phyloP scores from a whole-genome alignment of 2,329 filamentous ascomycete species.

The Penicillium hesseltinei region DNA sequence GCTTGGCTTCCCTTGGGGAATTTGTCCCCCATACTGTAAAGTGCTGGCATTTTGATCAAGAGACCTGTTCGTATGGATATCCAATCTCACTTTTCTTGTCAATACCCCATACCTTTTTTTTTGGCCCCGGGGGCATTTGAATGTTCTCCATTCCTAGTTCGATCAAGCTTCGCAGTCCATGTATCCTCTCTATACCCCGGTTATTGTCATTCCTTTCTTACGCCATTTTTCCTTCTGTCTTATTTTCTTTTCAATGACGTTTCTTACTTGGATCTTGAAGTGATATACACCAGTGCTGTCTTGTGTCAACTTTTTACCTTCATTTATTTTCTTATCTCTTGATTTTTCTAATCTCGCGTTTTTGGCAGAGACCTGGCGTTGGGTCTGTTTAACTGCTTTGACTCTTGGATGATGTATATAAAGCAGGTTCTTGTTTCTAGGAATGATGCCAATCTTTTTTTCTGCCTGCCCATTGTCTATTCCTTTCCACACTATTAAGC shows the following conservation, averaged over 20 bases:
- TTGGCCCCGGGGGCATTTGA: conserved; percentile 4
- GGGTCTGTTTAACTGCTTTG: conserved; percentile 9
- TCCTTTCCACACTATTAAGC: not conserved
- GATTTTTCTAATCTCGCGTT: not conserved
- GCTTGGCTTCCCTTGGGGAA: not conserved
- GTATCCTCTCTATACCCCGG: conserved; percentile 23
- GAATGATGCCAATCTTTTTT: conserved; percentile 11
- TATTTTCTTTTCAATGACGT: conserved; percentile 3
- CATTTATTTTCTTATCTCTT: conserved; percentile 11
- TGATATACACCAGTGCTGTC: conserved; percentile 10
- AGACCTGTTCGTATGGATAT: conserved; percentile 13
- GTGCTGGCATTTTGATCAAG: conserved; percentile 2
- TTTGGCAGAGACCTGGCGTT: conserved; percentile 14
- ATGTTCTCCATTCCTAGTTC: conserved; percentile 7
- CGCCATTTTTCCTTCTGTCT: conserved; percentile 5
- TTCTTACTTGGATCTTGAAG: conserved; percentile 6
- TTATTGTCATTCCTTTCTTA: conserved; percentile 9
- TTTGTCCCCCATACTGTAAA: not conserved
- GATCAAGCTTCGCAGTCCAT: conserved; percentile 17
- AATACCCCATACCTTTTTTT: conserved; percentile 3
- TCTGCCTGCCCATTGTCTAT: not conserved
- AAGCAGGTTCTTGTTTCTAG: conserved; percentile 12
- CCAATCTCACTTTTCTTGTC: conserved; percentile 7
- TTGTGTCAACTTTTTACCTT: conserved; percentile 12
- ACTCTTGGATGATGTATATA: conserved; percentile 19